A percentile compares a stretch with the other conserved stretches of the same genome.
These are phyloP conservation scores for Lupinus albus DNA, from an alignment of 306 rosid genomes.

Conservation along the genomic window DNA sequence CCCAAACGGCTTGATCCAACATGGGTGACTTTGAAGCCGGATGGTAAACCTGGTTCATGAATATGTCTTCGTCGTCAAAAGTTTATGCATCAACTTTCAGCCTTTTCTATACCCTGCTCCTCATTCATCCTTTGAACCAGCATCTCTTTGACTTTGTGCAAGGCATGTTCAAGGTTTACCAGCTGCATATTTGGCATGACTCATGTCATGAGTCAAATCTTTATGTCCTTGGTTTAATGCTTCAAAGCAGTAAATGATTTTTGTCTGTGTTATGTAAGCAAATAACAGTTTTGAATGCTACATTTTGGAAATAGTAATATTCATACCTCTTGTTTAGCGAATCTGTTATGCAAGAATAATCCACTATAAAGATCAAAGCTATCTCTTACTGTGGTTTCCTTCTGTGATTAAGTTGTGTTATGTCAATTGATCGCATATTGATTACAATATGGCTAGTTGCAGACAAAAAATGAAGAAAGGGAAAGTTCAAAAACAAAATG, in stretches of 20 bases:
- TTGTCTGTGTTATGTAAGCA: background rate
- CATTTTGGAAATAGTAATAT: conserved; percentile 8
- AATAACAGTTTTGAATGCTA: background rate
- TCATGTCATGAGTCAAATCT: conserved; percentile 16
- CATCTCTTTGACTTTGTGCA: conserved; percentile 46
- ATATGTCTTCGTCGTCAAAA: conserved; percentile 6
- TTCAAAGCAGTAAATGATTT: conserved; percentile 17
- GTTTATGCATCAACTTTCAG: conserved; percentile 34
- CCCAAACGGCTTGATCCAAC: background rate
- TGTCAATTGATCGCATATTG: conserved; percentile 14
- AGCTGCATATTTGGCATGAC: conserved; percentile 44
- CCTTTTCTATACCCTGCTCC: conserved; percentile 35
- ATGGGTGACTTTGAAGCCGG: conserved; percentile 13
- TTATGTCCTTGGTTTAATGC: background rate
- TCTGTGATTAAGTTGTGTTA: conserved; percentile 45
- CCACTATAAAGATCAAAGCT: conserved; percentile 60
- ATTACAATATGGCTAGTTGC: background rate
- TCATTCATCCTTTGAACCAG: conserved; percentile 41
- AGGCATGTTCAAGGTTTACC: conserved; percentile 41
- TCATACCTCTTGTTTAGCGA: conserved; percentile 61
- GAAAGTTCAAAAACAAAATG: background rate
- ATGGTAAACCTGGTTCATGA: too few species aligned
- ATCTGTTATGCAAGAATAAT: conserved; percentile 48
- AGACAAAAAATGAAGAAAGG: background rate
- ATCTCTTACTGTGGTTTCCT: conserved; percentile 44